Evolutionary conservation across 257 asterid genomes (phyloP).

Genomic region (Jaltomata sinuosa): DNA sequence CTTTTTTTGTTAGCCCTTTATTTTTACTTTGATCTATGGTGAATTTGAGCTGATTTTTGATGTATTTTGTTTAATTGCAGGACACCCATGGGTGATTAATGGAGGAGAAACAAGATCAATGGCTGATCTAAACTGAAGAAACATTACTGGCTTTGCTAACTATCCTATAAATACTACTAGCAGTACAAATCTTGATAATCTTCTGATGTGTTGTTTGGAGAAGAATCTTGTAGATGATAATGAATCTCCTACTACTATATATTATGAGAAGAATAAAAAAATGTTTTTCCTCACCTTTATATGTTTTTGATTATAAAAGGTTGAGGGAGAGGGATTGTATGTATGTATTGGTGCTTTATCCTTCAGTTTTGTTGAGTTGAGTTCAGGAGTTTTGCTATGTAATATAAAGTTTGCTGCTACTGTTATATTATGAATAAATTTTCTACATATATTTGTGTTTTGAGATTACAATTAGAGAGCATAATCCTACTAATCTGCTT

Average conservation of each 20-base stretch:
- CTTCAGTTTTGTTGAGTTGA: too few relatives aligned
- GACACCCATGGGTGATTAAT: constrained; percentile 8
- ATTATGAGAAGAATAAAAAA: not conserved
- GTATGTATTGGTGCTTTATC: too few relatives aligned
- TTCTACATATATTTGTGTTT: too few relatives aligned
- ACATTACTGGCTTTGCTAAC: not conserved
- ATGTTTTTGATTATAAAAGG: too few relatives aligned
- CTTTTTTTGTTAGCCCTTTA: not conserved
- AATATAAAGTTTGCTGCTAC: too few relatives aligned
- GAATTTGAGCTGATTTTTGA: not conserved
- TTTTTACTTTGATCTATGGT: not conserved
- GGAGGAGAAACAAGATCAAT: not conserved
- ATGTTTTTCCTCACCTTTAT: too few relatives aligned
- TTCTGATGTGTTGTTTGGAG: not conserved
- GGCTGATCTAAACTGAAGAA: not conserved
- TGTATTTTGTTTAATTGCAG: not conserved
- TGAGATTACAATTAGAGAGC: too few relatives aligned
- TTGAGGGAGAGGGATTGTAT: too few relatives aligned
- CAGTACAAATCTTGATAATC: not conserved
- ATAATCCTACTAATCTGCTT: too few relatives aligned
- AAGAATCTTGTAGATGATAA: not conserved
- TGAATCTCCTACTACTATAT: not conserved
- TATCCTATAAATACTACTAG: not conserved
- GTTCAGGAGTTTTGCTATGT: too few relatives aligned
- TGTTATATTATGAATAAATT: too few relatives aligned